Conservation (phyloP, 257 asterid species). For the Solanum lycopersicoides region DNA sequence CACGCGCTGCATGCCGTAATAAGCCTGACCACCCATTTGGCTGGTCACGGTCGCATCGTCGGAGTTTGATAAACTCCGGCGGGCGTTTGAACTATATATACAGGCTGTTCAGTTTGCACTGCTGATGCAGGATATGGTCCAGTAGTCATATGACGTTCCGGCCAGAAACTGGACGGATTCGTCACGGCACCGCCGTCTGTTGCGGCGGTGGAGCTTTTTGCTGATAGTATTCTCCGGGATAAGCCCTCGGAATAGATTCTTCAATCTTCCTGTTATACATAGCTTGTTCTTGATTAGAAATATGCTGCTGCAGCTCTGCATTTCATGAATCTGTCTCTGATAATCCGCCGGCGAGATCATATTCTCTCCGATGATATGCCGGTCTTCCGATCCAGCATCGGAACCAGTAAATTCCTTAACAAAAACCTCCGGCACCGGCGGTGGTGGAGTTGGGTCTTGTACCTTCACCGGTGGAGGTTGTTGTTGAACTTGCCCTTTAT, state of each 20-base stretch:
- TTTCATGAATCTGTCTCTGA: constrained; percentile 25
- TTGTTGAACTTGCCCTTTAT: constrained; percentile 4
- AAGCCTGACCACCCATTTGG: constrained; percentile 18
- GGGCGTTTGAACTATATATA: constrained; percentile 20
- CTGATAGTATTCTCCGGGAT: constrained; percentile 6
- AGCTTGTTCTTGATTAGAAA: constrained; percentile 21
- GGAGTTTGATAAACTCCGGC: constrained; percentile 1
- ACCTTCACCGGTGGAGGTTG: constrained; percentile 3
- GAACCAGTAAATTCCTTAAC: background rate
- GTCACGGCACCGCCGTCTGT: background rate
- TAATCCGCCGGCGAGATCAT: constrained; percentile 8
- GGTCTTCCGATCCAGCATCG: constrained; percentile 1
- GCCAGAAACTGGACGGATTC: constrained; percentile 6
- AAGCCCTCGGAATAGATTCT: background rate
- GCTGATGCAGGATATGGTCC: constrained; percentile 1
- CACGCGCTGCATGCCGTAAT: constrained; percentile 25
- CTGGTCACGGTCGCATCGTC: constrained; percentile 14
- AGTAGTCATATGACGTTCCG: constrained; percentile 3
- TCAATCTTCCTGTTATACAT: background rate
- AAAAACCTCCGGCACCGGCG: background rate
- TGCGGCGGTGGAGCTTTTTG: constrained; percentile 3
- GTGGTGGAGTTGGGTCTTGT: constrained; percentile 6
- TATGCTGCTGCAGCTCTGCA: constrained; percentile 17
- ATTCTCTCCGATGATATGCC: constrained; percentile 16
- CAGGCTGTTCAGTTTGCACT: constrained; percentile 2